Conservation (phyloP, 331 rosid genomes). For the Stylosanthes scabra region DNA sequence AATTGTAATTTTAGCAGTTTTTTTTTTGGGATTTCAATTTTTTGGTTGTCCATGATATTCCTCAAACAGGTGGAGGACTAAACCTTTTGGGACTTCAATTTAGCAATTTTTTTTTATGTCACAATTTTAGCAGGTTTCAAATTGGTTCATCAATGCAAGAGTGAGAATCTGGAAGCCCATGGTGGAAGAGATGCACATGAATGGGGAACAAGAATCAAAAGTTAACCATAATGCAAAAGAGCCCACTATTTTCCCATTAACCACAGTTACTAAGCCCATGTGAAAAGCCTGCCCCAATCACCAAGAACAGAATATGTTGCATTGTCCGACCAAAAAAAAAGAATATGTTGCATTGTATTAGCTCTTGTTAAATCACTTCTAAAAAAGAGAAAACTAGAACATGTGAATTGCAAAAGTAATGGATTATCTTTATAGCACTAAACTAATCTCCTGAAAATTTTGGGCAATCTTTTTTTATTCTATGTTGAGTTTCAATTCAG, state of each 20-base stretch:
- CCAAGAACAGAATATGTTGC: neutral
- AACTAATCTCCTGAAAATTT: constrained; percentile 7
- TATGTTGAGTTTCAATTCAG: constrained; percentile 8
- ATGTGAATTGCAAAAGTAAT: constrained; percentile 23
- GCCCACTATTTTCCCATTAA: neutral
- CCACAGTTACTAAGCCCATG: neutral
- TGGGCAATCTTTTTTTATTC: neutral
- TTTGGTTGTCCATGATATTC: too few relatives aligned
- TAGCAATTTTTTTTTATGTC: neutral
- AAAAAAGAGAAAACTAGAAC: neutral
- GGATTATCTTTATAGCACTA: constrained; percentile 21
- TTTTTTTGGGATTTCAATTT: too few relatives aligned
- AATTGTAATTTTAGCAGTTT: neutral
- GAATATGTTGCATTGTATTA: constrained; percentile 1
- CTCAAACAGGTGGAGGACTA: too few relatives aligned
- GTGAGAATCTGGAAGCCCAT: constrained; percentile 19
- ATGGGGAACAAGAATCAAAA: neutral
- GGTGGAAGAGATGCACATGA: constrained; percentile 26
- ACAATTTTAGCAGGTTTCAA: neutral
- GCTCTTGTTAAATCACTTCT: neutral
- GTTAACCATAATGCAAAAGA: neutral
- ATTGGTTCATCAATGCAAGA: constrained; percentile 25
- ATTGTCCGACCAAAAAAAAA: too few relatives aligned
- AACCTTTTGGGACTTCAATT: too few relatives aligned
- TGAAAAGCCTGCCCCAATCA: neutral